These are phyloP conservation scores for Botryotinia globosa DNA, from an alignment of 2,329 filamentous ascomycete genomes.

Conservation along the genomic window DNA sequence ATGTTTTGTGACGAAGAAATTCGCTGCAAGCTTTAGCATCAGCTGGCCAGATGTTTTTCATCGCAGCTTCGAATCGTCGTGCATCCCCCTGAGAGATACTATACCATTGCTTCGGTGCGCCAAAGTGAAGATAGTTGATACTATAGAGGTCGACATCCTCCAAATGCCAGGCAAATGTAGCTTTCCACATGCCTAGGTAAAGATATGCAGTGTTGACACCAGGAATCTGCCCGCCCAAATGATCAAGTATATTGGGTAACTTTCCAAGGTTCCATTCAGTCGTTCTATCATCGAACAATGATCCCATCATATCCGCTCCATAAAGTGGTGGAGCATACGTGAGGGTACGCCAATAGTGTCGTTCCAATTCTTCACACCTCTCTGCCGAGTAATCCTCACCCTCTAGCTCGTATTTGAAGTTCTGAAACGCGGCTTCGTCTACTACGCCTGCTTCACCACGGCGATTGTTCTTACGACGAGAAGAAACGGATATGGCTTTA, in stretches of 20 bases:
- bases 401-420: constrained; percentile 87
- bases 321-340: constrained; percentile 95
- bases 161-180: constrained; percentile 97
- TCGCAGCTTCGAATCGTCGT: constrained; percentile 85
- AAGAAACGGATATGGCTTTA: constrained; percentile 69
- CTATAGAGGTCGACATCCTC: constrained; percentile 99
- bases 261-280: constrained; percentile 93
- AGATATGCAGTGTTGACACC: constrained; percentile 98
- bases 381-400: constrained; percentile 84
- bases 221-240: constrained; percentile 90
- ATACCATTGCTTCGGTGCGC: constrained; percentile 98
- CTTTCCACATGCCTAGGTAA: constrained; percentile 99
- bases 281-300: constrained; percentile 83
- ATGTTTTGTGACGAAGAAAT: constrained; percentile 96
- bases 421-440: constrained; percentile 85
- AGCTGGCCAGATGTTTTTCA: constrained; percentile 92
- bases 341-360: constrained; percentile 94
- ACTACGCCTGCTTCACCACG: constrained; percentile 77
- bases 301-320: constrained; percentile 93
- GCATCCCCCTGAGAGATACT: constrained; percentile 97
- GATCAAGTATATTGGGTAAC: constrained; percentile 87
- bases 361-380: constrained; percentile 90
- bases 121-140: constrained; percentile 99
- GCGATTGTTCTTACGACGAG: constrained; percentile 81
- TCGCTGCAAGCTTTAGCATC: constrained; percentile 96